Percentiles rank a stretch among this genome's conserved stretches.
Conservation (phyloP, 2,329 filamentous ascomycete species). For the Triangularia setosa region DNA sequence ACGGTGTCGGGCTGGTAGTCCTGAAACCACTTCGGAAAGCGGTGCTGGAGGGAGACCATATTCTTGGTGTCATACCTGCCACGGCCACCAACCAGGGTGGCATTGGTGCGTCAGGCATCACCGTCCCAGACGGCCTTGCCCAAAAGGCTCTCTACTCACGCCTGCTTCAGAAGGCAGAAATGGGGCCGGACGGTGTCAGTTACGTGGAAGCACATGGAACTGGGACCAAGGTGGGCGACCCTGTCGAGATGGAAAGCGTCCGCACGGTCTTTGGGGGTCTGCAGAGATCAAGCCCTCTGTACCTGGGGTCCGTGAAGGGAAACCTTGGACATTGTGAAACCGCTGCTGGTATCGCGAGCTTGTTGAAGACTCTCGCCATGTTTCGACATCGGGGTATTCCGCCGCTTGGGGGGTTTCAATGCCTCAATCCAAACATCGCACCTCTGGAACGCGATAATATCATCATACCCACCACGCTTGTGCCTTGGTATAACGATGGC, state of each 20-base stretch:
- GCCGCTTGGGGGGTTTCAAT: neutral
- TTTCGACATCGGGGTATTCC: neutral
- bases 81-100: conserved; percentile 42
- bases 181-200: conserved; percentile 27
- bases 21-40: conserved; percentile 47
- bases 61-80: conserved; percentile 39
- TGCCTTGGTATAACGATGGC: neutral
- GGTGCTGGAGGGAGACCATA: conserved; percentile 42
- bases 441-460: neutral
- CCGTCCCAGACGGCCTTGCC: conserved; percentile 23
- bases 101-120: conserved; percentile 33
- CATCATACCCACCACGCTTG: neutral
- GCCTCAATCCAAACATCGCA: neutral
- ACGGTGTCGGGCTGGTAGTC: conserved; percentile 42
- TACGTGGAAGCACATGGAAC: conserved; percentile 43
- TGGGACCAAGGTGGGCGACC: conserved; percentile 38
- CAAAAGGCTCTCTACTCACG: conserved; percentile 30
- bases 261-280: neutral
- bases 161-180: conserved; percentile 28
- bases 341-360: conserved; percentile 27
- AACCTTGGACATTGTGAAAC: conserved; percentile 29
- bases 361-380: conserved; percentile 28
- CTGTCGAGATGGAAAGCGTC: conserved; percentile 34
- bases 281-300: neutral
- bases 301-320: conserved; percentile 28